Evolutionary conservation across 2,329 filamentous ascomycete genomes (phyloP), one percentile per base, ranked within the genome.

Genomic region (Aureobasidium sp.): DNA sequence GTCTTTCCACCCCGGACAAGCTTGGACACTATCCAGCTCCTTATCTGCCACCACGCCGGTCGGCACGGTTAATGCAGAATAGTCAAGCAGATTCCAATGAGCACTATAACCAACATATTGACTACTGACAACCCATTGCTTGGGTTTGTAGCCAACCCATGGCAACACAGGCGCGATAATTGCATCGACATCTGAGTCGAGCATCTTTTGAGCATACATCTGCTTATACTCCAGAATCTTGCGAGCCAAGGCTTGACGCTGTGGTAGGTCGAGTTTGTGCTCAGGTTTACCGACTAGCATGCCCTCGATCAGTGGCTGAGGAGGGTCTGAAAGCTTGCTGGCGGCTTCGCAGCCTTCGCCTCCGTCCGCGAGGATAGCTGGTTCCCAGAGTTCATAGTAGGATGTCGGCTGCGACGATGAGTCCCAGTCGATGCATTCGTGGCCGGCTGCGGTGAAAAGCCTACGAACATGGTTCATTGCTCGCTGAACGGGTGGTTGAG

Each of bases 81-180:
- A 88, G 20, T 64, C 63, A 10, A 64, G 48, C 20, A 64, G 20
- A 44, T 64, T 64, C 56, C 57, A 64, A 29, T 55, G 81, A 0
- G 80, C 75, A 0, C 85, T 87, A 66, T 89, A 90, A 1, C 80
- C 81, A 85, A 85, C 89, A 66, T 83, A 83, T 41, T 72, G 76
- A 70, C 87, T 68, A 63, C 77, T 73, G 65, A 83, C 71, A 65
- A 84, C 78, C 55, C 55, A 59, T 29, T 59, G 55, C 43, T 48
- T 59, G 13, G 55, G 55, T 64, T 81, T 73, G 3, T 78, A 82
- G n/a, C 83, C 83, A 2, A 76, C 76, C 1, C 81, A 79, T 1
- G 84, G 82, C 0, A 80, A 81, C 0, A 78, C 81, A 0, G 86
- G 86, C 61, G 81, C 85, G 0, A 89, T 74, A 37, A 89, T 81